Evolutionary conservation across 1,284 basidiomycete genomes (phyloP), one percentile per base, ranked within the genome.

Genomic region (Leccinum pachyderme): DNA sequence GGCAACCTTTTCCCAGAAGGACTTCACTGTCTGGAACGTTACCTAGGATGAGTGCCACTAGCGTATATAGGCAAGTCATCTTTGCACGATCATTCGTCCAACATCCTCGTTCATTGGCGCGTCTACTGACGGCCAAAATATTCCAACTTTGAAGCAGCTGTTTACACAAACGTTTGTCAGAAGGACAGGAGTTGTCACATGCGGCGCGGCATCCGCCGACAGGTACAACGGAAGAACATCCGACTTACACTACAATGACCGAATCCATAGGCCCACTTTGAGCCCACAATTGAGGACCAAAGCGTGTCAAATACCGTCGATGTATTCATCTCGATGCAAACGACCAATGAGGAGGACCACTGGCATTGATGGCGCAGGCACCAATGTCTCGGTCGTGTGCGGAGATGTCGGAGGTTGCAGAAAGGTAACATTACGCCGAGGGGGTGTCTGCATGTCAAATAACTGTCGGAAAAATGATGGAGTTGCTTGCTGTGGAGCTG

Each of bases 351-450:
- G 18, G 18, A 18, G 6, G 11, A 43, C 22, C 13, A 41, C 39
- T 46, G 37, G 47, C 33, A 39, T 46, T 29, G 24, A 41, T 25
- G 18, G 25, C 12, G 7, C 29, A 49, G 49, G 59, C 35, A 61
- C 46, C 54, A 35, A 43, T 62, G 52, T 63, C 52, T 62, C 49
- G 51, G 47, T 28, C 52, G 35, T 41, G 48, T 48, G 52, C 28
- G 41, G 33, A 44, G n/a, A n/a, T 29, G 49, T 49, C 52, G 51
- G 49, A 31, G 11, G 31, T 60, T 27, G 15, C 48, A 53, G 47
- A 39, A 57, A 53, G 39, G 39, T 32, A 47, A 55, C 46, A 53
- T 35, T 25, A 48, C 24, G n/a, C 32, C 37, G 29, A 47, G 27
- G 43, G 35, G 18, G 18, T 18, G 31, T 43, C 44, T 55, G 22